A percentile compares a stretch with the other conserved stretches of the same genome.
These are phyloP conservation scores for Ganoderma boninense DNA, from an alignment of 1,284 basidiomycete genomes.

Conservation along the genomic window DNA sequence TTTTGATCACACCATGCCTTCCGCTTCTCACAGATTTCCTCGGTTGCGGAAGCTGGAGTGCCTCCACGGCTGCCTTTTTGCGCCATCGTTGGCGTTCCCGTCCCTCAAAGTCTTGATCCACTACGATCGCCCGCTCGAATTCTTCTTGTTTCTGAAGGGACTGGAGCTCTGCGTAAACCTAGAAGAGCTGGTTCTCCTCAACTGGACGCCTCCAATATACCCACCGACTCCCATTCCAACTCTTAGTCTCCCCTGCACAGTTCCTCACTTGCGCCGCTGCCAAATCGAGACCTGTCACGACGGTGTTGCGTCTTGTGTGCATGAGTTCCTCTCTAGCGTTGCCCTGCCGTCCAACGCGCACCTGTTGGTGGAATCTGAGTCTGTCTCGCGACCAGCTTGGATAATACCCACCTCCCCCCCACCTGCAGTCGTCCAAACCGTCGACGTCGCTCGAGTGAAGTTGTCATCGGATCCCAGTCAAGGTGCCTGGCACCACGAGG, in stretches of 20 bases:
- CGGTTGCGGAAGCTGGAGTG: slow-evolving; percentile 1
- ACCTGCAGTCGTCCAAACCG: not conserved
- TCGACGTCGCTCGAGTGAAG: not conserved
- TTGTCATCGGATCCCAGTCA: not conserved
- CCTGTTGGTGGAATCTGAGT: not conserved
- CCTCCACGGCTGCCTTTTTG: not conserved
- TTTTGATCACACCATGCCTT: not conserved
- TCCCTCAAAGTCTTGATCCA: slow-evolving; percentile 1
- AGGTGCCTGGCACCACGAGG: not conserved
- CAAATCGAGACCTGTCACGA: not conserved
- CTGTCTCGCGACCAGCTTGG: not conserved
- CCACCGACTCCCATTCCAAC: not conserved
- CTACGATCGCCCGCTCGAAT: not conserved
- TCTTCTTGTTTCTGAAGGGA: slow-evolving; percentile 1
- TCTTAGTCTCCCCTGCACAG: not conserved
- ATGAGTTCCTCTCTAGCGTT: not conserved
- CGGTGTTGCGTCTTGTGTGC: not conserved
- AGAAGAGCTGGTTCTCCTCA: not conserved
- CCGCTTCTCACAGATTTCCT: not conserved
- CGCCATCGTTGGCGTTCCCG: not conserved
- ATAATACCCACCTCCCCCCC: slow-evolving; percentile 1
- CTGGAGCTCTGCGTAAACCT: not conserved
- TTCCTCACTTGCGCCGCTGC: not conserved
- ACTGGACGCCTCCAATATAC: not conserved
- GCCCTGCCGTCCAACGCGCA: not conserved